Conservation (phyloP, 2,329 filamentous ascomycete species). For the Colletotrichum tofieldiae region DNA sequence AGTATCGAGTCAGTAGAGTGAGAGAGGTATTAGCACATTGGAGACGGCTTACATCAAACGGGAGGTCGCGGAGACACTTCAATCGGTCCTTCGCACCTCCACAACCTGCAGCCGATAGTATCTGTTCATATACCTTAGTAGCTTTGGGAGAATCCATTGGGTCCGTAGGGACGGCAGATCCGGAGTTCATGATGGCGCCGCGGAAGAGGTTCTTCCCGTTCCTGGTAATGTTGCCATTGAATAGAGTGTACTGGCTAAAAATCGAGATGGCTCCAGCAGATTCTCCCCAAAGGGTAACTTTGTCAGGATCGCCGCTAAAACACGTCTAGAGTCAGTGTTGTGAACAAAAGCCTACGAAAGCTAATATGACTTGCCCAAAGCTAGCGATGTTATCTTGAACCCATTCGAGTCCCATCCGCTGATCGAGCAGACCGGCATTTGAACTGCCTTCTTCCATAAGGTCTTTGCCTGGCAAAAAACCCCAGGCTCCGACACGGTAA, state of each 20-base stretch:
- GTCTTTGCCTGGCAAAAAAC: conserved; percentile 48
- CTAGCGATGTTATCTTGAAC: conserved; percentile 53
- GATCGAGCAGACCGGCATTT: conserved; percentile 52
- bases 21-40: conserved; percentile 60
- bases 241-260: conserved; percentile 73
- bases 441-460: conserved; percentile 65
- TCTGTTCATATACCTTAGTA: conserved; percentile 68
- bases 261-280: conserved; percentile 73
- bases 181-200: conserved; percentile 76
- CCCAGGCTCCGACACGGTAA: conserved; percentile 51
- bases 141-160: conserved; percentile 70
- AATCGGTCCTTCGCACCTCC: conserved; percentile 61
- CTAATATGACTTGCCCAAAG: conserved; percentile 47
- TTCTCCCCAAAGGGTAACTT: conserved; percentile 78
- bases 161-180: conserved; percentile 65
- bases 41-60: conserved; percentile 66
- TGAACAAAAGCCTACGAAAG: no score
- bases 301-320: conserved; percentile 70
- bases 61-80: conserved; percentile 69
- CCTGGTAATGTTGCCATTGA: conserved; percentile 70
- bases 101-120: conserved; percentile 70
- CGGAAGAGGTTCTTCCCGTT: conserved; percentile 73
- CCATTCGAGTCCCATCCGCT: conserved; percentile 56
- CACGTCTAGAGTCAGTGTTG: not conserved
- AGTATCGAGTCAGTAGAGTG: conserved; percentile 69